Conservation (phyloP, 2,329 filamentous ascomycete species). For the Penicillium sp. region DNA sequence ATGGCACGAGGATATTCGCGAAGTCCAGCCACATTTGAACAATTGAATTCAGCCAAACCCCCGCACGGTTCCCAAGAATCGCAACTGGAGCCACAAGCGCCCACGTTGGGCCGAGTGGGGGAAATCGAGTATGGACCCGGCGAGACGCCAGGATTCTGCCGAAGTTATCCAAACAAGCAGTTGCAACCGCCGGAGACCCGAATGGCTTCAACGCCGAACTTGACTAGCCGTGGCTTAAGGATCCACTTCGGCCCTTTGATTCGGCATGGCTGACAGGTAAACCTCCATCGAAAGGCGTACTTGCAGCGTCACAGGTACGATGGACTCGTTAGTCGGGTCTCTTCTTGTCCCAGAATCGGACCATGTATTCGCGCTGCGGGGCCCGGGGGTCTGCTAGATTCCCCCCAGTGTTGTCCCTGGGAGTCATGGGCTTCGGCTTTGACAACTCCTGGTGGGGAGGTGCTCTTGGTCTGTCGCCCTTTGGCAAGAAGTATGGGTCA, state of each 20-base stretch:
- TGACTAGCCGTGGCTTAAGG: not conserved
- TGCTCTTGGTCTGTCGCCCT: constrained; percentile 19
- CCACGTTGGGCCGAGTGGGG: constrained; percentile 11
- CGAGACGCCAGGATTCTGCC: constrained; percentile 19
- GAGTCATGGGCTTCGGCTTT: constrained; percentile 21
- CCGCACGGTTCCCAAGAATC: constrained; percentile 10
- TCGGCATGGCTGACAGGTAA: not conserved
- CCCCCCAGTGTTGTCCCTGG: not conserved
- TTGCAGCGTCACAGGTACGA: not conserved
- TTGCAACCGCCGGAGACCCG: constrained; percentile 15
- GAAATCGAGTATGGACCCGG: not conserved
- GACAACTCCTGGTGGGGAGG: constrained; percentile 29
- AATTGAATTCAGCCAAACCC: constrained; percentile 6
- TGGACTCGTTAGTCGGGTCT: not conserved
- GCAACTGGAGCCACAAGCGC: constrained; percentile 22
- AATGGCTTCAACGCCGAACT: not conserved
- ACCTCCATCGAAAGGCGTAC: not conserved
- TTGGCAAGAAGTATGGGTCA: constrained; percentile 11
- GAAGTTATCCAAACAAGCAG: constrained; percentile 11
- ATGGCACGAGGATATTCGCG: not conserved
- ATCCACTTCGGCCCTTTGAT: constrained; percentile 3
- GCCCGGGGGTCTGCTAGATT: not conserved
- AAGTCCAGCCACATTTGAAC: constrained; percentile 9
- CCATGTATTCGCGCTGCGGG: not conserved
- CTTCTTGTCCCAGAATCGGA: not conserved